Conservation (phyloP, 2,329 filamentous ascomycete genomes). For the Aspergillus proliferans region DNA sequence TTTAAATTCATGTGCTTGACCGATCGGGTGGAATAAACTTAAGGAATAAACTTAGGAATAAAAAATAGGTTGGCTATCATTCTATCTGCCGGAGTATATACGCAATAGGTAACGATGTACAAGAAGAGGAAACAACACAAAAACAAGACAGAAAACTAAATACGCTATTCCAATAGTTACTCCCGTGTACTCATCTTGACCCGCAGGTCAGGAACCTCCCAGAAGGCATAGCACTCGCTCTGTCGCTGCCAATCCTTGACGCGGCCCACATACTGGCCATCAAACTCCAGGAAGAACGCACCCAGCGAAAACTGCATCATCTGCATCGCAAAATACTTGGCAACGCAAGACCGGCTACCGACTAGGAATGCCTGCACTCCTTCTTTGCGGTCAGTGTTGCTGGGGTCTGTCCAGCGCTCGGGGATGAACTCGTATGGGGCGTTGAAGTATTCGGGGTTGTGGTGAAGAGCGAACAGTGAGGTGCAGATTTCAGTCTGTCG, state of each 20-base stretch:
- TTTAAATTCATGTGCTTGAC: not conserved
- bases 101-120: not conserved
- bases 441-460: conserved; percentile 25
- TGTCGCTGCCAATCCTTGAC: conserved; percentile 19
- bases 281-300: conserved; percentile 19
- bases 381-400: conserved; percentile 16
- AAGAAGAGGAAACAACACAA: not conserved
- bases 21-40: too few relatives aligned
- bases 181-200: conserved; percentile 9
- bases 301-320: conserved; percentile 20
- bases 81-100: too few relatives aligned
- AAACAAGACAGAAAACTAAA: not conserved
- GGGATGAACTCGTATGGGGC: conserved; percentile 24
- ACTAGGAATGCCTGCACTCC: conserved; percentile 20
- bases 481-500: conserved; percentile 21
- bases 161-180: not conserved
- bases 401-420: conserved; percentile 27
- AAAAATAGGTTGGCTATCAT: too few relatives aligned
- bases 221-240: conserved; percentile 21
- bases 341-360: conserved; percentile 20
- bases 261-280: conserved; percentile 16
- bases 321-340: conserved; percentile 22
- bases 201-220: conserved; percentile 19
- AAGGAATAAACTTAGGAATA: too few relatives aligned
- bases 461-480: conserved; percentile 24